Percentiles rank a stretch among this genome's conserved stretches.
Evolutionary conservation across 2,329 filamentous ascomycete genomes (phyloP).

Genomic region (Corniculantispora saksenae): DNA sequence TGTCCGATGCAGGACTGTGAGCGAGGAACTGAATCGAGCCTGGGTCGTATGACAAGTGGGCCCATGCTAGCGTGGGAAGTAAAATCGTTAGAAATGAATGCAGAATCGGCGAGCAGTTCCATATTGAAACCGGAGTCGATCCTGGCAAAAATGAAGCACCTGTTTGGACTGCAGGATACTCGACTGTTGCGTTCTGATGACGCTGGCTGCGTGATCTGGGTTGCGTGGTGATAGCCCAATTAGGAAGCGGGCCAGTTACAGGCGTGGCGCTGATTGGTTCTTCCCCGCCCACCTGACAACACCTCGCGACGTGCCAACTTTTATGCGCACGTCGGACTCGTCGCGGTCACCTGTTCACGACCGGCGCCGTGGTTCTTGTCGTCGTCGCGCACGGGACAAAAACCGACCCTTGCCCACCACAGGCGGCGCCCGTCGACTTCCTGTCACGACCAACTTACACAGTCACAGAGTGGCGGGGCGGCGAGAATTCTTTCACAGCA

Average conservation of each 20-base stretch:
- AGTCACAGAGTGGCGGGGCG: background rate
- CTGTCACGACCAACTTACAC: background rate
- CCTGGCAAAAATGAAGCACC: background rate
- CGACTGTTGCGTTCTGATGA: background rate
- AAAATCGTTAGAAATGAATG: too few species aligned
- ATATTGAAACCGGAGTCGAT: background rate
- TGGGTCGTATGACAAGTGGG: background rate
- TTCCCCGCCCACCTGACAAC: background rate
- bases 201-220: background rate
- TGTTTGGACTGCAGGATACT: background rate
- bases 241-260: conserved; percentile 8
- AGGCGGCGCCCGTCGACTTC: background rate
- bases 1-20: background rate
- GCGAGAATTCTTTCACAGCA: conserved; percentile 13
- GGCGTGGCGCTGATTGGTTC: conserved; percentile 11
- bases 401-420: background rate
- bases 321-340: background rate
- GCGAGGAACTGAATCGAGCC: background rate
- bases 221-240: conserved; percentile 16
- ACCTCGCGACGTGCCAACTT: background rate
- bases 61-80: background rate
- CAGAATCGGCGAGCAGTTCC: too few species aligned
- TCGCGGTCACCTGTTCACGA: background rate
- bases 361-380: background rate
- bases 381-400: background rate